phyloP scores from a whole-genome alignment of 129 eudicot genomes.

The Chrysanthemum makinoi region DNA sequence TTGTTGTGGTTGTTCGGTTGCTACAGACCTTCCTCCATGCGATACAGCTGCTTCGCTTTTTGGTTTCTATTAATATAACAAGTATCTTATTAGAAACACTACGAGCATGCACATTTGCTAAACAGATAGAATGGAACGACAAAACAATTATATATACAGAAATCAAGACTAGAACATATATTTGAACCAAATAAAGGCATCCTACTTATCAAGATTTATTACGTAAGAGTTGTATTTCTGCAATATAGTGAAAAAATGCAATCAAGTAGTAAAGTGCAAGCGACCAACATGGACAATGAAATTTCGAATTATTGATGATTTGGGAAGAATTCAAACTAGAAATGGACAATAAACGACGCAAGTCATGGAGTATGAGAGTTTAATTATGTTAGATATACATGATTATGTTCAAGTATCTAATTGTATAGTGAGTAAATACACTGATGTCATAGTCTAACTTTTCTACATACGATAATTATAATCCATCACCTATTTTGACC shows the following conservation, averaged over 20 bases:
- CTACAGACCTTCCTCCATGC: constrained; percentile 71
- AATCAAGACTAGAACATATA: too few relatives aligned
- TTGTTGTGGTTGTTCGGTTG: constrained; percentile 73
- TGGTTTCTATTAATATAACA: constrained; percentile 63
- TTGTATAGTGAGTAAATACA: not conserved
- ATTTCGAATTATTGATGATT: not conserved
- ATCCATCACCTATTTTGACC: constrained; percentile 1
- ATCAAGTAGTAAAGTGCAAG: too few relatives aligned
- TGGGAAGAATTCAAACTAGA: not conserved
- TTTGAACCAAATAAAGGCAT: too few relatives aligned
- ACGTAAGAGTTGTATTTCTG: too few relatives aligned
- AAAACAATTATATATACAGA: too few relatives aligned
- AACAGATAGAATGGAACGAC: not conserved
- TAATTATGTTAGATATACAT: not conserved
- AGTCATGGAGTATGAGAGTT: constrained; percentile 14
- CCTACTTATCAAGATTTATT: too few relatives aligned
- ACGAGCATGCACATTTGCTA: constrained; percentile 9
- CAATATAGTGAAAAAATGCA: too few relatives aligned
- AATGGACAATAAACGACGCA: not conserved
- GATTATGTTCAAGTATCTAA: not conserved
- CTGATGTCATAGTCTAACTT: not conserved
- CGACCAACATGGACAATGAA: too few relatives aligned
- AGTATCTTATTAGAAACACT: constrained; percentile 7
- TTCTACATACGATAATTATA: not conserved
- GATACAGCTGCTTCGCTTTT: constrained; percentile 71